Base-by-base conservation (phyloP, 2,329 filamentous ascomycete species). In the Cladophialophora immunda region DNA sequence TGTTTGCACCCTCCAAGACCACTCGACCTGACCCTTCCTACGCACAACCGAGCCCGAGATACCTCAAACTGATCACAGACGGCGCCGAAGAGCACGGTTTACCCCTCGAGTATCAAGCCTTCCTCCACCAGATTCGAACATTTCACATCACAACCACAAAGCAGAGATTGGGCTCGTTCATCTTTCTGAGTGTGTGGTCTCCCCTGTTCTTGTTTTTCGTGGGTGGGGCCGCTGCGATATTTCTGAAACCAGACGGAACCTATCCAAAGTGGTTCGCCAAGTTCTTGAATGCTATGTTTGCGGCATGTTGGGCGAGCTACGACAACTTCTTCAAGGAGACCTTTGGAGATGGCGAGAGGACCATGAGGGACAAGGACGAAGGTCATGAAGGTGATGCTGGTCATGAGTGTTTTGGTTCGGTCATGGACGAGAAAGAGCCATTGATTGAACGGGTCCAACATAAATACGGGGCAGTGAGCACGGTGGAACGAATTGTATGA, bases 271-370 rank as follows among this genome's bases (percentile, higher is more conserved):
- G 92, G 92, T 69, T 94, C 58, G 83, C 81, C 2, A 77, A 77
- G 17, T 60, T 85, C 0, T 81, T 84, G 64, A 84, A 82, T 0
- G 77, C 82, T 1, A 13, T 90, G 1, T 88, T 90, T 66, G 83
- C 79, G 1, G 75, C 82, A 0, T 78, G 89, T 71, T 94, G 91
- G 91, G 74, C 71, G 54, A 84, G 79, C 55, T 92, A 93, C 78
- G 90, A 93, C 79, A 67, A 59, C 0, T 75, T 87, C 19, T 90
- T 90, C 71, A 89, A 87, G 77, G 81, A 79, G 0, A 47, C 90
- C 0, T 97, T 96, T 82, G 94, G 94, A 0, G 92, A 98, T 75
- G 95, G 95, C 0, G 94, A 98, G 83, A 86, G 87, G 72, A 89
- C 86, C 0, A 74, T 83, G 22, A 73, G 71, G 7, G 67, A 72